These are phyloP conservation scores for Pichia sp. DNA, from an alignment of 1,139 yeast genomes.

Conservation along the genomic window DNA sequence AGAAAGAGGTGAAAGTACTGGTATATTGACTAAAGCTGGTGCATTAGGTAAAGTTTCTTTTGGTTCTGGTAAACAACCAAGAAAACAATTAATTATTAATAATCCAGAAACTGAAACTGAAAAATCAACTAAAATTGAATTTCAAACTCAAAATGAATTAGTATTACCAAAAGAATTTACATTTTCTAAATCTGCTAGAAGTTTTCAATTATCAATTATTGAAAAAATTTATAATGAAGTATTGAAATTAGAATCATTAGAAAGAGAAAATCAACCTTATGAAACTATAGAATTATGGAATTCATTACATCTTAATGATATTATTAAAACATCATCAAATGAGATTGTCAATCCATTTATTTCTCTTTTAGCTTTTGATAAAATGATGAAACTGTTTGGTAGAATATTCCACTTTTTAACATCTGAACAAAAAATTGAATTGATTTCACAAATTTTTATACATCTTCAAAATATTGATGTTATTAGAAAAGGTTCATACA, in stretches of 20 bases:
- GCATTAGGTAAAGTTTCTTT: conserved; percentile 85
- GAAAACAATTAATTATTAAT: conserved; percentile 72
- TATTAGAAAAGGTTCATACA: conserved; percentile 71
- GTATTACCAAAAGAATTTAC: conserved; percentile 27
- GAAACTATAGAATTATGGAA: conserved; percentile 68
- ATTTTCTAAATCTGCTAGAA: conserved; percentile 29
- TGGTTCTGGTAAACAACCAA: conserved; percentile 79
- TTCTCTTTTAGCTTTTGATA: conserved; percentile 76
- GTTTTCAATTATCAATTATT: conserved; percentile 44
- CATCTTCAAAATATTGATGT: conserved; percentile 78
- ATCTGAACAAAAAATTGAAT: conserved; percentile 70
- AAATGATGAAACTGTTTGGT: conserved; percentile 83
- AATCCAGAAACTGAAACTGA: conserved; percentile 24
- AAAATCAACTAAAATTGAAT: neutral
- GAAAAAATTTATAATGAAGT: conserved; percentile 77
- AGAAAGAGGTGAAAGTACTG: conserved; percentile 71
- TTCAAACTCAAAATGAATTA: conserved; percentile 6
- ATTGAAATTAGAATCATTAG: conserved; percentile 74
- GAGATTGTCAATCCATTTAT: conserved; percentile 73
- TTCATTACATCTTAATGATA: conserved; percentile 58
- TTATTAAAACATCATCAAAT: conserved; percentile 37
- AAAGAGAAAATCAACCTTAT: conserved; percentile 56
- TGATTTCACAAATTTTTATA: conserved; percentile 73
- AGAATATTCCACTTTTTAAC: conserved; percentile 80
- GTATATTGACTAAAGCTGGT: conserved; percentile 65